A percentile compares a stretch with the other conserved stretches of the same genome.
Conservation (phyloP, 108 stramenopile genomes). For the Skeletonema grethae region DNA sequence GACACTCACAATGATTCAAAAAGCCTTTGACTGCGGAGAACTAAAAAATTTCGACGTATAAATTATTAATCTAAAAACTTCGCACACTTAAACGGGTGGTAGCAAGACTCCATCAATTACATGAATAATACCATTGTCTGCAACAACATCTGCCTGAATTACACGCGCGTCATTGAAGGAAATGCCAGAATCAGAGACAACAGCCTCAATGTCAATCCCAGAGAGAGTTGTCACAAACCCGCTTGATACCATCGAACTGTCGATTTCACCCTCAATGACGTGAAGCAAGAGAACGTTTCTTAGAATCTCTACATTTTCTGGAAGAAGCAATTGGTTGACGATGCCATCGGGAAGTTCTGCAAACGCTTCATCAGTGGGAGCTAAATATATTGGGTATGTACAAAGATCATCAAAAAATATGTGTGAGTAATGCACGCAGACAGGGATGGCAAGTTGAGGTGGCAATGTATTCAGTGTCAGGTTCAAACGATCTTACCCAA, state of each 20-base stretch:
- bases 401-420: background rate
- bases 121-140: conserved; percentile 62
- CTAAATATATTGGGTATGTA: conserved; percentile 6
- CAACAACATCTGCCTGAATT: conserved; percentile 36
- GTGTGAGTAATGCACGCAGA: background rate
- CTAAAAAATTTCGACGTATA: no score
- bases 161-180: conserved; percentile 47
- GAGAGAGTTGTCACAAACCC: conserved; percentile 12
- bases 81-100: conserved; percentile 21
- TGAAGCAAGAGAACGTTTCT: conserved; percentile 41
- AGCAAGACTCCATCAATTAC: conserved; percentile 53
- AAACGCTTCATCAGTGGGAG: conserved; percentile 64
- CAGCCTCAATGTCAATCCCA: background rate
- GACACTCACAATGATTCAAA: no score
- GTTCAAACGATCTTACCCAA: conserved; percentile 20
- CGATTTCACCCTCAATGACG: conserved; percentile 25
- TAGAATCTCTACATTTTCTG: conserved; percentile 11
- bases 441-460: background rate
- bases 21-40: no score
- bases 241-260: conserved; percentile 3
- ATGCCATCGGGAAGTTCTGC: conserved; percentile 32
- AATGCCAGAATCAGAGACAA: conserved; percentile 12
- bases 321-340: conserved; percentile 25
- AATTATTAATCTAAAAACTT: no score
- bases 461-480: no score